Percentiles rank a stretch among this genome's conserved stretches.
Evolutionary conservation across 441 rosid species (phyloP).

Genomic region (Adansonia madagascariensis): DNA sequence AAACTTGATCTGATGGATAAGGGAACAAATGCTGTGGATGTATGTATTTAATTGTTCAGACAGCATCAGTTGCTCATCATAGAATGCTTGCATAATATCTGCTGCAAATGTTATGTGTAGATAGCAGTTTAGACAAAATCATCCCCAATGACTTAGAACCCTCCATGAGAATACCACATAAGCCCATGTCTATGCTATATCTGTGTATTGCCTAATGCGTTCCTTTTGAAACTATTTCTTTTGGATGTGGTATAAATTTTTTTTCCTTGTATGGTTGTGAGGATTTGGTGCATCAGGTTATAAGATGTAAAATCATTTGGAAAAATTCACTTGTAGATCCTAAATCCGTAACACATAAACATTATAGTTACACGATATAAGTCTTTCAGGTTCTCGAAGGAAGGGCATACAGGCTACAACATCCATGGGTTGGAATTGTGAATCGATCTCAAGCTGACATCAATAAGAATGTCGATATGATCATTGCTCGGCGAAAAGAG

Average conservation of each 20-base stretch:
- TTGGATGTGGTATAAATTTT: background rate
- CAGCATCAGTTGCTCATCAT: slow-evolving; percentile 26
- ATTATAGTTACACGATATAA: slow-evolving; percentile 31
- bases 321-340: background rate
- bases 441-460: slow-evolving; percentile 99
- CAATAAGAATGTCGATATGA: slow-evolving; percentile 95
- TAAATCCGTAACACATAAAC: slow-evolving; percentile 8
- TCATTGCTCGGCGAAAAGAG: slow-evolving; percentile 90
- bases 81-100: slow-evolving; percentile 30
- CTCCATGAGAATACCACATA: background rate
- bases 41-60: slow-evolving; percentile 39
- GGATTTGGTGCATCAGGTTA: slow-evolving; percentile 4
- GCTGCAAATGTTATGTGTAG: background rate
- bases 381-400: slow-evolving; percentile 89
- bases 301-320: background rate
- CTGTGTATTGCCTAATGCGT: background rate
- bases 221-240: background rate
- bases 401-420: slow-evolving; percentile 87
- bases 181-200: background rate
- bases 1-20: slow-evolving; percentile 99
- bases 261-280: background rate
- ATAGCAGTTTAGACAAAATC: background rate
- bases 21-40: slow-evolving; percentile 94
- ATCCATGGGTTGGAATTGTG: slow-evolving; percentile 99
- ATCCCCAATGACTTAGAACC: background rate